Conservation (phyloP, 352 stramenopile genomes). For the Pythium pyrilobum region DNA sequence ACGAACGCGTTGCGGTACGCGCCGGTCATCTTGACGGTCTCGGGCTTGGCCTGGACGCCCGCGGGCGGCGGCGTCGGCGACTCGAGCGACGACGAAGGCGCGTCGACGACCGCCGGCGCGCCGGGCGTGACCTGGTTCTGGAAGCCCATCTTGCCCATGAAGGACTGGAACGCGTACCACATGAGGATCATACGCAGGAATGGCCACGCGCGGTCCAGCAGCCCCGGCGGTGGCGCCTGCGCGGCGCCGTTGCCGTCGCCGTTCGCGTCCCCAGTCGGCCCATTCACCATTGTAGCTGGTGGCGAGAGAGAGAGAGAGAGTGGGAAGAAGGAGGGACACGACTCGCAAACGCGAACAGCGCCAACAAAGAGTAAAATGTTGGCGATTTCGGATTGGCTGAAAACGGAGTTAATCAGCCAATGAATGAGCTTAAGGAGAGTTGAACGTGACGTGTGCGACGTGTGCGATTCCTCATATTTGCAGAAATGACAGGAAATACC, state of each 20-base stretch:
- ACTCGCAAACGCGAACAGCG: neutral
- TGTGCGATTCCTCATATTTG: neutral
- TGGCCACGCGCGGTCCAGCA: constrained; percentile 58
- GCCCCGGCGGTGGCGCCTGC: constrained; percentile 25
- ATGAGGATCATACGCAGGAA: constrained; percentile 71
- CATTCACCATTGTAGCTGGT: neutral
- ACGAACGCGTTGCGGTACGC: constrained; percentile 49
- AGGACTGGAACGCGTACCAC: constrained; percentile 75
- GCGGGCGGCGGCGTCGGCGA: neutral
- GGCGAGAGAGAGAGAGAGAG: constrained; percentile 9
- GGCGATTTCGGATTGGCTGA: constrained; percentile 7
- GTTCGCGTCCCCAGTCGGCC: neutral
- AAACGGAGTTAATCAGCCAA: constrained; percentile 1
- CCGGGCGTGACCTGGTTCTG: constrained; percentile 11
- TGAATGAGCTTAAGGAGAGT: neutral
- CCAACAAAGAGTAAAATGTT: neutral
- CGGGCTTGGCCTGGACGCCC: neutral
- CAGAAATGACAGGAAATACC: neutral
- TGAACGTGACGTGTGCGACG: neutral
- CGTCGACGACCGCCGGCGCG: neutral
- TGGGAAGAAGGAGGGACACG: neutral
- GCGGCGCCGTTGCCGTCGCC: constrained; percentile 3
- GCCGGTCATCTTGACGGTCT: neutral
- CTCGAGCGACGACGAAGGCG: neutral
- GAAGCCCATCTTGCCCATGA: constrained; percentile 34